Base-by-base conservation (phyloP, 2,329 filamentous ascomycete species). In the Trematosphaeria pertusa region DNA sequence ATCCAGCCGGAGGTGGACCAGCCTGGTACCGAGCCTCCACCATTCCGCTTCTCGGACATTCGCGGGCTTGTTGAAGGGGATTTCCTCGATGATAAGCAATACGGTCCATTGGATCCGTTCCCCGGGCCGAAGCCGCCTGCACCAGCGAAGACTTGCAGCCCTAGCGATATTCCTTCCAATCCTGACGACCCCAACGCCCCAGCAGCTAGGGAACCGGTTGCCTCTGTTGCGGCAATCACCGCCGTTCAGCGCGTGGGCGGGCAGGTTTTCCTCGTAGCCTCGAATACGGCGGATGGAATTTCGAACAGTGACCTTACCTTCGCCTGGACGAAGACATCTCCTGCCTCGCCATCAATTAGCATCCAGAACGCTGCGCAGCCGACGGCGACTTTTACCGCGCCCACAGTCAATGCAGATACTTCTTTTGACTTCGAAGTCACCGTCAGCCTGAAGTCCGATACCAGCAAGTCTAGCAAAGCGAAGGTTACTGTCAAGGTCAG, bases 1-100 rank as follows among this genome's bases (percentile, higher is more conserved):
- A 75, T 77, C 51, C 73, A 72, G 56, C 74, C 75, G 8, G 75
- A 77, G 50, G 61, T 70, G 14, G 61, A 69, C 14, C 58, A 64
- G 3, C 75, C 74, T n/a, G 75, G 75, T 54, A 55, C 65, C 48
- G 48, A 67, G 64, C 52, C 62, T 11, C 61, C 59, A 10, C 49
- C 64, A 8, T 53, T 52, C 36, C 41, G 42, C 10, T 70, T 68
- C 50, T 44, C n/a, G 2, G 64, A 71, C 39, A 75, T 76, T 45
- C 56, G 58, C 20, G 63, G 65, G 24, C 61, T 76, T 6, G 61
- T 65, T 1, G 52, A 69, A 22, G 66, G 65, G 21, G 61, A 66
- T 20, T 60, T 59, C 49, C 43, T 67, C 6, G 62, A 69, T 35
- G 53, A 52, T 9, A 54, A 65, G 42, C 61, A 64, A 33, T 76